These are phyloP conservation scores for Rutidosis leptorrhynchoides DNA, from an alignment of 129 eudicot species.

Conservation along the genomic window DNA sequence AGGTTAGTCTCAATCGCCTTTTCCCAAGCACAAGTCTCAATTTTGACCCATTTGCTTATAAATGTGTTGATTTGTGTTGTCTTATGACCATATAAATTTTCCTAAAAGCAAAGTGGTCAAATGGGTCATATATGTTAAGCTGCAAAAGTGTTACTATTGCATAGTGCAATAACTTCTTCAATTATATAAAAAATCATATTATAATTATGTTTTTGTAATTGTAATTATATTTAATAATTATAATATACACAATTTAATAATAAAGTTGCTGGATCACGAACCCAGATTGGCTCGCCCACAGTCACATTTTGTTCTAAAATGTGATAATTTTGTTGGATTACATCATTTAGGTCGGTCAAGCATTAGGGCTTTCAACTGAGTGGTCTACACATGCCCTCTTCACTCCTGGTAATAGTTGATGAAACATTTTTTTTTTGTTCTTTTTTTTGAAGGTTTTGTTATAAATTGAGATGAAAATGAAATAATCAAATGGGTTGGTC, in stretches of 20 bases:
- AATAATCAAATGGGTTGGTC: not conserved
- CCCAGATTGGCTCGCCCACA: too few species aligned
- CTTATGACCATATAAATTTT: not conserved
- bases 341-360: conserved; percentile 74
- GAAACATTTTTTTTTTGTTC: not conserved
- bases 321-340: not conserved
- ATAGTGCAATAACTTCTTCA: not conserved
- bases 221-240: too few species aligned
- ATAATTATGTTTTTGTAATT: not conserved
- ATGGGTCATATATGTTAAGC: not conserved
- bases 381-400: conserved; percentile 89
- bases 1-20: conserved; percentile 46
- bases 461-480: not conserved
- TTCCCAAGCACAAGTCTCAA: not conserved
- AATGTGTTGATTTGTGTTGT: not conserved
- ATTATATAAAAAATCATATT: not conserved
- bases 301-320: not conserved
- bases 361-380: conserved; percentile 73
- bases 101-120: not conserved
- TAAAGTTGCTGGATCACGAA: too few species aligned
- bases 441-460: not conserved
- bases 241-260: not conserved
- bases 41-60: not conserved
- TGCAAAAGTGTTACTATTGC: not conserved
- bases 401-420: conserved; percentile 48